Base-by-base conservation (phyloP, 176 grass and related monocot genomes). In the Rhynchospora breviuscula region DNA sequence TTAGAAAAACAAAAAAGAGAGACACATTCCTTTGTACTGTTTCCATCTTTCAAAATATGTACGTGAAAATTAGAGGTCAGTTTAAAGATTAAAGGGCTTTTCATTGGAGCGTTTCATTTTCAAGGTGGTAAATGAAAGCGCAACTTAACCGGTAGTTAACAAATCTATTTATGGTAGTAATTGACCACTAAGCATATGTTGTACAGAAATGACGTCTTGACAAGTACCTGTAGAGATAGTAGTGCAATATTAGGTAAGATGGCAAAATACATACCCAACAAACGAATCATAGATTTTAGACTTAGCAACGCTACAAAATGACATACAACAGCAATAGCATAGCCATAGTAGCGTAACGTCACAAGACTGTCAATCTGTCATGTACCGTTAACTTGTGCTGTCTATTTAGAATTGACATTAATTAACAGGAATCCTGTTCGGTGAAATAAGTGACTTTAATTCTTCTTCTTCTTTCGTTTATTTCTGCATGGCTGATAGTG, bases 261-360 rank as follows among this genome's bases (percentile, higher is more conserved):
- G 51, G 73, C 73, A 78, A 78, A 78, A 78, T 57, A 78, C 52
- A 78, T 35, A 78, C 51, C 49, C 51, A 78, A 78, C 51, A 78
- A 78, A 56, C 25, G 23, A 78, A 78, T 75, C 48, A 78, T 33
- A 47, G 6, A 57, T 78, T 78, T 57, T 56, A 33, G 73, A 78
- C 51, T 57, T 31, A 9, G 73, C 21, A 57, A 78, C 49, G 23
- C 51, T 78, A 56, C 73, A 31, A 53, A 51, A 75, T 13, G 47
- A 15, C 71, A 7, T 67, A 31, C 12, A 48, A 53, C 35, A 75
- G 71, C 71, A 75, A 75, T 52, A 75, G 71, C 47, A 78, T 68
- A 68, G 29, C 29, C 66, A 69, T 18, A 8, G 31, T 77, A 31
- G 51, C 31, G 73, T 56, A 77, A 77, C 10, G 17, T 70, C 3